Conservation (phyloP, 805 yeast species). For the Barnettozyma sucrosica region DNA sequence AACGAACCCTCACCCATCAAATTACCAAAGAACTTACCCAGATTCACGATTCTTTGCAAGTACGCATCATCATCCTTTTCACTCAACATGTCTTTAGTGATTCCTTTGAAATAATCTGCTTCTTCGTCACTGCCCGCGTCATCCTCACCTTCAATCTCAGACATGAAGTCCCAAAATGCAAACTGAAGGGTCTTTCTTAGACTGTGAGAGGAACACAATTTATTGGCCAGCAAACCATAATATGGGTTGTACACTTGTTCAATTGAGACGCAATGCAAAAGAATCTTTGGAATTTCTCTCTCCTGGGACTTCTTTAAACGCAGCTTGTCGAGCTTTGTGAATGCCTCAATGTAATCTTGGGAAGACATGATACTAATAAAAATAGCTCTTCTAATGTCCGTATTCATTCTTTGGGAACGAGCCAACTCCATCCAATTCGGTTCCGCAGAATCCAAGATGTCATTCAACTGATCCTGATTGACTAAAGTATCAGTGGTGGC, state of each 20-base stretch:
- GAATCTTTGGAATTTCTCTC: conserved; percentile 78
- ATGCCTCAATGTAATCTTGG: conserved; percentile 84
- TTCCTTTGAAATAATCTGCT: conserved; percentile 25
- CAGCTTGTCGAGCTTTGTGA: conserved; percentile 73
- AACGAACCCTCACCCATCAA: conserved; percentile 69
- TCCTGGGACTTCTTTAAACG: conserved; percentile 74
- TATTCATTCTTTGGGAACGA: conserved; percentile 83
- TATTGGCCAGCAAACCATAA: conserved; percentile 73
- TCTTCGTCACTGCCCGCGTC: conserved; percentile 35
- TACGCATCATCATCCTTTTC: conserved; percentile 47
- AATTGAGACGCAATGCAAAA: conserved; percentile 78
- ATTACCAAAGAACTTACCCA: conserved; percentile 77
- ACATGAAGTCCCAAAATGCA: conserved; percentile 78
- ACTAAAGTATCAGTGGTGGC: conserved; percentile 17
- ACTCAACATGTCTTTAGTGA: conserved; percentile 25
- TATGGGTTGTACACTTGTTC: conserved; percentile 87
- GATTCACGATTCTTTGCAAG: conserved; percentile 55
- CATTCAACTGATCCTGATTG: conserved; percentile 16
- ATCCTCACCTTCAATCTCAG: conserved; percentile 56
- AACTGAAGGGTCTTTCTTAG: conserved; percentile 84
- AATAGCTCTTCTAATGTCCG: conserved; percentile 90
- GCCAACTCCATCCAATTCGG: conserved; percentile 92
- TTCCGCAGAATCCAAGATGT: conserved; percentile 24
- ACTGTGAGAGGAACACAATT: conserved; percentile 68
- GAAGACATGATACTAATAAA: conserved; percentile 95